Evolutionary conservation across 2,329 filamentous ascomycete genomes (phyloP).

Genomic region (Cytospora schulzeri): DNA sequence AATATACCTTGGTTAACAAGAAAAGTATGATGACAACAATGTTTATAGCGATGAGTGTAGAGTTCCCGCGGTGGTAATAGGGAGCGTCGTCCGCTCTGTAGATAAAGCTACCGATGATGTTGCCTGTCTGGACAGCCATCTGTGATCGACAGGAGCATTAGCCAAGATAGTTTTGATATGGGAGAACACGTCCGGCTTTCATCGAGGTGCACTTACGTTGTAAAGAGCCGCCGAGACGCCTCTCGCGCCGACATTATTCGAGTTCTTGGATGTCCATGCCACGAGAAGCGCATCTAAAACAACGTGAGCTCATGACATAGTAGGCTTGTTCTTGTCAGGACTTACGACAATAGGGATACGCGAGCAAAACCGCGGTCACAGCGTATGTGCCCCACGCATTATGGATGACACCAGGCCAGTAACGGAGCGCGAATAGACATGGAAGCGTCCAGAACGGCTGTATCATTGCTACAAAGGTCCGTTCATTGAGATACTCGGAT

Average conservation of each 20-base stretch:
- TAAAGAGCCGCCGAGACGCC: constrained; percentile 62
- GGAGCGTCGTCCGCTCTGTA: constrained; percentile 59
- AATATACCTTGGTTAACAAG: constrained; percentile 54
- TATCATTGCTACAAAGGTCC: constrained; percentile 48
- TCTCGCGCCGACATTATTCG: constrained; percentile 60
- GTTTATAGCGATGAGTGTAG: constrained; percentile 52
- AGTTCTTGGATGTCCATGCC: constrained; percentile 60
- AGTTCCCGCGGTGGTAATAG: constrained; percentile 57
- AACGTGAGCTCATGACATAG: neutral
- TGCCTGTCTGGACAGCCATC: constrained; percentile 42
- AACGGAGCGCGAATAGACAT: constrained; percentile 52
- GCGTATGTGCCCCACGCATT: constrained; percentile 55
- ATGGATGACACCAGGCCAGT: constrained; percentile 45
- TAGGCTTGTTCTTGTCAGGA: neutral
- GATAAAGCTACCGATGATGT: constrained; percentile 44
- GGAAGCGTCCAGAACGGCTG: constrained; percentile 58
- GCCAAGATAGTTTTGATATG: neutral
- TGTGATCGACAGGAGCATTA: constrained; percentile 16
- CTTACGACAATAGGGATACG: constrained; percentile 54
- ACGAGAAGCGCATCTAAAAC: constrained; percentile 55
- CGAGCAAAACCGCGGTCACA: constrained; percentile 50
- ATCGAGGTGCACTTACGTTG: constrained; percentile 42
- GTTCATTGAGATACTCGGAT: constrained; percentile 52
- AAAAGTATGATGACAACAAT: constrained; percentile 53
- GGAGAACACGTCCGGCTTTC: accelerated